phyloP scores from a whole-genome alignment of 2,329 filamentous ascomycete genomes.

The Cladosporium sp. region DNA sequence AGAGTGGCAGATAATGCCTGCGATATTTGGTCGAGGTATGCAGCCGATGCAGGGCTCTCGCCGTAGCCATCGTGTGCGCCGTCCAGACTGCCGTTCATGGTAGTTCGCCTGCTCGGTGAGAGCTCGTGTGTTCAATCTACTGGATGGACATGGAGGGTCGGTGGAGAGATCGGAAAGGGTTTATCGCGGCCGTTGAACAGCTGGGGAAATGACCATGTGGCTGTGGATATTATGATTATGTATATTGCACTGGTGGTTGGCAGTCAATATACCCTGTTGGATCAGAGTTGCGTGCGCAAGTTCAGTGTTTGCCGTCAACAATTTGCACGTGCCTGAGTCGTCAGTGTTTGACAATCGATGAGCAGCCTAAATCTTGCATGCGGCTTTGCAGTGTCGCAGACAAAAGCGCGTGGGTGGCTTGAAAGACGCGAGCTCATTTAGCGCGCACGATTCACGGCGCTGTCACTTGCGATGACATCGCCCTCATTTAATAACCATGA shows the following conservation, averaged over 20 bases:
- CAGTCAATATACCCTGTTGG: not conserved
- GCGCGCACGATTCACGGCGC: not conserved
- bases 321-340: not conserved
- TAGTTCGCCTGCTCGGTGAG: not conserved
- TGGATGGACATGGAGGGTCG: constrained; percentile 6
- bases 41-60: constrained; percentile 21
- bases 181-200: constrained; percentile 16
- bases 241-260: not conserved
- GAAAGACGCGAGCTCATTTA: constrained; percentile 12
- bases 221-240: constrained; percentile 7
- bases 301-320: not conserved
- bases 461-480: constrained; percentile 7
- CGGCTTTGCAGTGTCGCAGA: not conserved
- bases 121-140: constrained; percentile 8
- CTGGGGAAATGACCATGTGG: constrained; percentile 18
- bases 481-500: constrained; percentile 7
- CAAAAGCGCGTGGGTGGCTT: constrained; percentile 6
- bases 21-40: constrained; percentile 66
- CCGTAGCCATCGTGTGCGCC: constrained; percentile 27
- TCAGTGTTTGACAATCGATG: constrained; percentile 3
- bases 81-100: constrained; percentile 22
- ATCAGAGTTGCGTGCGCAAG: not conserved
- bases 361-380: not conserved
- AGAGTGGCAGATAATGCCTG: constrained; percentile 87
- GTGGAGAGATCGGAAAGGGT: constrained; percentile 13